These are phyloP conservation scores for Cryphonectria naterciae DNA, from an alignment of 2,329 filamentous ascomycete genomes.

Conservation along the genomic window DNA sequence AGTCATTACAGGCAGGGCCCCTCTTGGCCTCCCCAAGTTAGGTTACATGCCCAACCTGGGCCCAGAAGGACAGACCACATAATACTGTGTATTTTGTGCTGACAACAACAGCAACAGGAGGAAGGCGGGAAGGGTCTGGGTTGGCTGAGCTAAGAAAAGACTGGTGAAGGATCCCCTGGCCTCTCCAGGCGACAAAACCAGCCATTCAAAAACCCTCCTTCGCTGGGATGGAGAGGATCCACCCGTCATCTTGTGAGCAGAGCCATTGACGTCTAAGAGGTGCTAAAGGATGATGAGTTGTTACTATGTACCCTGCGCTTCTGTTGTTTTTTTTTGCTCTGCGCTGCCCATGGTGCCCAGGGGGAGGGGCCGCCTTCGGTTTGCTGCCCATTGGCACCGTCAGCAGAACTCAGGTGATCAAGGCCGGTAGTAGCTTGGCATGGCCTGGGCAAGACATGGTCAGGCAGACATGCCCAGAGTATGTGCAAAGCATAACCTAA, in stretches of 20 bases:
- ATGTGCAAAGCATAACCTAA: neutral
- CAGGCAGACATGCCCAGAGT: neutral
- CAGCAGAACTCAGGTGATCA: neutral
- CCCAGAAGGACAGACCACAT: neutral
- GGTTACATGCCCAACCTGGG: neutral
- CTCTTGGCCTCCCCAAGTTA: neutral
- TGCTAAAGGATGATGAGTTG: neutral
- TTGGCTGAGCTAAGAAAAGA: constrained; percentile 11
- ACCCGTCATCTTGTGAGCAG: constrained; percentile 1
- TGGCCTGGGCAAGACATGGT: neutral
- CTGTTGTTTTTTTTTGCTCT: neutral
- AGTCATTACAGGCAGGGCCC: neutral
- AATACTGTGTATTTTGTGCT: neutral
- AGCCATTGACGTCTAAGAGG: constrained; percentile 6
- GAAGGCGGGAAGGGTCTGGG: neutral
- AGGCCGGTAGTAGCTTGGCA: constrained; percentile 1
- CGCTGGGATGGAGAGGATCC: neutral
- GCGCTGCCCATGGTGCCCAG: neutral
- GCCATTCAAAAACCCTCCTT: neutral
- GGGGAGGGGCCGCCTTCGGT: neutral
- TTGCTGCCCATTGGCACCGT: constrained; percentile 1
- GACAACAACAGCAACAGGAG: neutral
- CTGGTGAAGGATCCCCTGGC: neutral
- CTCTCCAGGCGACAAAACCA: neutral
- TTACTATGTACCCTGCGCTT: neutral